Base-by-base conservation (phyloP, 2,329 filamentous ascomycete species). In the Colletotrichum sansevieriae region DNA sequence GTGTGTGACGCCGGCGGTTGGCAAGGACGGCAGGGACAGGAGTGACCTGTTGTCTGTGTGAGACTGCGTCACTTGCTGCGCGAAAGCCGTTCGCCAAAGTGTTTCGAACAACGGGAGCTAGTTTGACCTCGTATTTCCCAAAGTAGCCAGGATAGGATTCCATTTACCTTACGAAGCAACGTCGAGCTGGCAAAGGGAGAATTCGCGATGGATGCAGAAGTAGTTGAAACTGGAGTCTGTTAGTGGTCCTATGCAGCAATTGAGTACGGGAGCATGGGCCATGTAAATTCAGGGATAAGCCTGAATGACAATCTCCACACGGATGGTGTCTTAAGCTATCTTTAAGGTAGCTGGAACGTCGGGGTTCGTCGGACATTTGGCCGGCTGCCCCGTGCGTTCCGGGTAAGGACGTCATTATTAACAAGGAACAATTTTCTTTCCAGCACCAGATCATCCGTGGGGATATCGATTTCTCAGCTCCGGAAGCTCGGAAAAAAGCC, bases 381-480 rank as follows among this genome's bases (percentile, higher is more conserved):
- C 59, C 29, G 29, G 29, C 29, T 29, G 52, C 22, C 44, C 65
- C 52, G 65, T 68, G 60, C 65, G 61, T 25, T 13, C 44, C 65
- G 52, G 65, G 20, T 20, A 25, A 9, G 47, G 46, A 68, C 65
- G 65, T 68, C 65, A 68, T 68, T 58, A 68, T 52, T 59, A 59
- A 67, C 61, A 43, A 64, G 49, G 13, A 68, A 64, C 65, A 65
- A 59, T 65, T 68, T 68, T 68, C 61, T 35, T 10, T 22, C 56
- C 29, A 35, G 10, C n/a, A 11, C 25, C 37, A 3, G 18, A 22
- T 54, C 29, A 37, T 39, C 63, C 43, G 22, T 37, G 60, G 58
- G 41, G 43, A 35, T 37, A 11, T 55, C 33, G 49, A 22, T 29
- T 49, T 37, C 22, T 43, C 35, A 54, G 59, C 59, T 54, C 4